These are phyloP conservation scores for Sechiopsis laciniata DNA, from an alignment of 306 rosid genomes.

Conservation along the genomic window DNA sequence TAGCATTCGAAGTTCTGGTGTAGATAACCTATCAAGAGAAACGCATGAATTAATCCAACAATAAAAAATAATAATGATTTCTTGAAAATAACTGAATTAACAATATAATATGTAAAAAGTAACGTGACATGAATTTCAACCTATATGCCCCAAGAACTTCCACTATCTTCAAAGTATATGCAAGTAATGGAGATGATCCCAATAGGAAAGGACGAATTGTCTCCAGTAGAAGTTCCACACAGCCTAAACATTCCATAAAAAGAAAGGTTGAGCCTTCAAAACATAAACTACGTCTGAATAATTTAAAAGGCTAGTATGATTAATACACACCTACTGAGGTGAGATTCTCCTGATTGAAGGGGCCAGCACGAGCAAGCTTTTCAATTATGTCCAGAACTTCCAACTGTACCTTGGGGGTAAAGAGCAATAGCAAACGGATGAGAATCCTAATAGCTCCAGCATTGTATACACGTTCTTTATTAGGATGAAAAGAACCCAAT, in stretches of 20 bases:
- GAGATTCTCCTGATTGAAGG: conserved; percentile 86
- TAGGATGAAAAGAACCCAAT: conserved; percentile 73
- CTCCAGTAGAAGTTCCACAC: conserved; percentile 88
- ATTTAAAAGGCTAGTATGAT: conserved; percentile 20
- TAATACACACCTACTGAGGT: conserved; percentile 69
- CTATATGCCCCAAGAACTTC: conserved; percentile 96
- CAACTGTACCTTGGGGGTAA: conserved; percentile 86
- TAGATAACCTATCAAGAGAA: conserved; percentile 66
- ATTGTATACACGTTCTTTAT: conserved; percentile 70
- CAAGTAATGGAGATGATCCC: conserved; percentile 79
- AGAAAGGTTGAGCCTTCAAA: background rate
- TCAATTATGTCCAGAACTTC: conserved; percentile 69
- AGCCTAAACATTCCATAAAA: conserved; percentile 45
- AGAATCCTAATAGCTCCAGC: conserved; percentile 81
- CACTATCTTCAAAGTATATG: conserved; percentile 75
- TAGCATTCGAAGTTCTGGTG: conserved; percentile 72
- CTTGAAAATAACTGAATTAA: background rate
- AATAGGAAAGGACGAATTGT: conserved; percentile 80
- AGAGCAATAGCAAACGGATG: conserved; percentile 66
- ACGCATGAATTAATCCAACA: conserved; percentile 24
- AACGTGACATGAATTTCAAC: conserved; percentile 35
- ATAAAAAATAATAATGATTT: background rate
- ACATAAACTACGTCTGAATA: conserved; percentile 18
- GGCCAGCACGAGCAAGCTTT: conserved; percentile 72
- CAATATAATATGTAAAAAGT: conserved; percentile 19